A percentile compares a stretch with the other conserved stretches of the same genome.
Conservation (phyloP, 2,329 filamentous ascomycete species). For the Botrytis tulipae region DNA sequence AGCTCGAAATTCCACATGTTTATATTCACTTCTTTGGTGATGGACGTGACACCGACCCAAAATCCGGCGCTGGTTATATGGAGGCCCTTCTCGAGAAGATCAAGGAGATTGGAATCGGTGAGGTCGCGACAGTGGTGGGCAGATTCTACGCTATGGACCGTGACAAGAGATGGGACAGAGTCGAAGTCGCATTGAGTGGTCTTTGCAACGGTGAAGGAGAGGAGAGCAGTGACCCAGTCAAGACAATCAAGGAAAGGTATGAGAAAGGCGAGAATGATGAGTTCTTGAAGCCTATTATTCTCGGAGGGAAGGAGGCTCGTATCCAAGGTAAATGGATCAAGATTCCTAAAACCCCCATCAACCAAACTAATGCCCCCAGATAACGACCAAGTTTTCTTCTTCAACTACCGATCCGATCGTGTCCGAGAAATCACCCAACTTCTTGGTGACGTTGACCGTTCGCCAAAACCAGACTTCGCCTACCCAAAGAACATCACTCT, state of each 20-base stretch:
- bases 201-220: conserved; percentile 85
- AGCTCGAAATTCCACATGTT: conserved; percentile 80
- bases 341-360: not conserved
- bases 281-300: conserved; percentile 96
- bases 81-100: conserved; percentile 76
- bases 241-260: conserved; percentile 85
- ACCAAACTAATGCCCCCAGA: conserved; percentile 51
- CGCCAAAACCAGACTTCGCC: conserved; percentile 83
- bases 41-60: conserved; percentile 95
- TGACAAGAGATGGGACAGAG: conserved; percentile 97
- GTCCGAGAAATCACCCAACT: conserved; percentile 95
- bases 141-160: conserved; percentile 99
- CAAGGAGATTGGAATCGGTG: conserved; percentile 80
- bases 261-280: conserved; percentile 88
- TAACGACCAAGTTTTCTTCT: conserved; percentile 95
- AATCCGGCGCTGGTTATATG: conserved; percentile 86
- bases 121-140: conserved; percentile 90
- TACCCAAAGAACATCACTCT: conserved; percentile 86
- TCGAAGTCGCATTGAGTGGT: conserved; percentile 83
- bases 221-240: conserved; percentile 76
- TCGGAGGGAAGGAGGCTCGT: conserved; percentile 80
- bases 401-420: conserved; percentile 99
- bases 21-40: conserved; percentile 99
- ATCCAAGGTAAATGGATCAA: conserved; percentile 65
- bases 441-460: conserved; percentile 87